These are phyloP conservation scores for Nasturtium officinale DNA, from an alignment of 345 rosid species.

Conservation along the genomic window DNA sequence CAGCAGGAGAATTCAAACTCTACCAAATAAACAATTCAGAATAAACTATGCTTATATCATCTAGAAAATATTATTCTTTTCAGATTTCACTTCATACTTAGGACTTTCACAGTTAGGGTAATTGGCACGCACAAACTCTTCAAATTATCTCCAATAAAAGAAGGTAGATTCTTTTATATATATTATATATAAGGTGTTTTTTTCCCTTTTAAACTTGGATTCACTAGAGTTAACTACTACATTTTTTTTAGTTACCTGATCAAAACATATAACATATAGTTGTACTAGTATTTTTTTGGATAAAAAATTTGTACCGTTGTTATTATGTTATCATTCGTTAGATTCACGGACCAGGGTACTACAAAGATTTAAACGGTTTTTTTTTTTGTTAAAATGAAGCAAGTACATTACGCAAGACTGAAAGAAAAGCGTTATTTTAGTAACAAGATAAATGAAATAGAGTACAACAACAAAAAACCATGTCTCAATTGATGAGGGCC, in stretches of 20 bases:
- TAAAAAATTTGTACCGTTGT: no score
- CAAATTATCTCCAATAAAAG: not conserved
- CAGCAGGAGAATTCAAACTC: no score
- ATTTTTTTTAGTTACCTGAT: not conserved
- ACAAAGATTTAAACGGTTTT: not conserved
- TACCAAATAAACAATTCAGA: no score
- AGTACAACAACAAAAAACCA: constrained; percentile 12
- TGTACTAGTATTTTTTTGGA: no score
- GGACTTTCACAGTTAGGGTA: no score
- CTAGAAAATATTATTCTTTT: no score
- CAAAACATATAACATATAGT: no score
- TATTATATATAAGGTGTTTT: no score
- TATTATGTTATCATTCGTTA: no score
- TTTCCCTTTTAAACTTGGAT: not conserved
- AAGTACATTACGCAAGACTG: not conserved
- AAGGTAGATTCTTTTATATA: not conserved
- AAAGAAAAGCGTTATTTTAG: not conserved
- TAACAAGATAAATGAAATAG: constrained; percentile 25
- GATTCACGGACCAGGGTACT: not conserved
- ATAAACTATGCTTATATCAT: no score
- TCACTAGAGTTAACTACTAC: not conserved
- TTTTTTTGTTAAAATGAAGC: not conserved
- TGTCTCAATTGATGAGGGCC: not conserved
- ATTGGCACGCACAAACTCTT: not conserved
- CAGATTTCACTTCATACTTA: no score